Evolutionary conservation across 176 grass and related monocot species (phyloP).

Genomic region (Oryza punctata): DNA sequence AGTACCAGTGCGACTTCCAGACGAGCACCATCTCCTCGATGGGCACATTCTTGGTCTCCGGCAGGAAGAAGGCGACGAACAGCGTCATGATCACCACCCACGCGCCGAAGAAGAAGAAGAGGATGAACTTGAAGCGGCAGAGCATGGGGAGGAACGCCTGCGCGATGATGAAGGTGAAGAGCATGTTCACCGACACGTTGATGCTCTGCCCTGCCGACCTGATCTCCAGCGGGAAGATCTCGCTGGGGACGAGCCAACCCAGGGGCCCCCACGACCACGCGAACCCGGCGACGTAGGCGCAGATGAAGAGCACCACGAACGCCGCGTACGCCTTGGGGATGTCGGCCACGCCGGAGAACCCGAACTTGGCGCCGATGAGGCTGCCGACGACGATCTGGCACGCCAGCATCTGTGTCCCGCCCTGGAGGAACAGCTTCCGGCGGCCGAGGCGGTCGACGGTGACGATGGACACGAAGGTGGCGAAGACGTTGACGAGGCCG

Average conservation of each 20-base stretch:
- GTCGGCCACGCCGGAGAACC: slow-evolving; percentile 61
- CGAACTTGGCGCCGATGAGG: slow-evolving; percentile 81
- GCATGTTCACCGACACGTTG: slow-evolving; percentile 90
- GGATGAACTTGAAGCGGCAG: slow-evolving; percentile 84
- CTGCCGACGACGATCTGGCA: slow-evolving; percentile 76
- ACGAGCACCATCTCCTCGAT: slow-evolving; percentile 97
- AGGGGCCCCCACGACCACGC: slow-evolving; percentile 97
- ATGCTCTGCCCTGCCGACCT: slow-evolving; percentile 96
- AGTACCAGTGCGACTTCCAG: slow-evolving; percentile 91
- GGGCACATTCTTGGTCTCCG: slow-evolving; percentile 96
- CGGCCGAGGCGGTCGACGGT: slow-evolving; percentile 70
- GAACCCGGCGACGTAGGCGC: slow-evolving; percentile 86
- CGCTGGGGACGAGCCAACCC: slow-evolving; percentile 93
- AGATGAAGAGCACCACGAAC: slow-evolving; percentile 92
- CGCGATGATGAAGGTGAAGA: slow-evolving; percentile 90
- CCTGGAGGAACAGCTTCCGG: slow-evolving; percentile 77
- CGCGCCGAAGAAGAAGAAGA: slow-evolving; percentile 96
- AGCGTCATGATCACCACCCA: slow-evolving; percentile 89
- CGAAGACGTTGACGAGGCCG: slow-evolving; percentile 83
- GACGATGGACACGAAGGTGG: slow-evolving; percentile 70
- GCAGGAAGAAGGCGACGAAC: slow-evolving; percentile 81
- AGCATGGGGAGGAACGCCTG: slow-evolving; percentile 94
- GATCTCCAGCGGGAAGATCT: slow-evolving; percentile 98
- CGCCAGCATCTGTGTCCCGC: slow-evolving; percentile 72
- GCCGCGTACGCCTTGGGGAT: slow-evolving; percentile 70